Evolutionary conservation across 768 basidiomycete genomes (phyloP).

Genomic region (Glaciozyma martinii): DNA sequence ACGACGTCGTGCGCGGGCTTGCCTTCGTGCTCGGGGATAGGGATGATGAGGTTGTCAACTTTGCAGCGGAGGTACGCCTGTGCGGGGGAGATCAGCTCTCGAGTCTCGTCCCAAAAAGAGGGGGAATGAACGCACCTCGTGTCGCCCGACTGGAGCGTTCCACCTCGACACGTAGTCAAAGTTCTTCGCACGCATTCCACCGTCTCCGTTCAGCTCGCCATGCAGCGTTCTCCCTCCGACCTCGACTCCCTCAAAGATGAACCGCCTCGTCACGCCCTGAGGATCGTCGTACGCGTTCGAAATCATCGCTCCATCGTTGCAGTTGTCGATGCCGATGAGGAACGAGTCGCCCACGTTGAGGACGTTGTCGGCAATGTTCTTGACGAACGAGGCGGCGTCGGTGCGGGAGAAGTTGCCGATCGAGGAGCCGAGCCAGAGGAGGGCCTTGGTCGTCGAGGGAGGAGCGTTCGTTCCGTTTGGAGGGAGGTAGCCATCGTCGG

Average conservation of each 20-base stretch:
- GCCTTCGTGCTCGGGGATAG: constrained; percentile 35
- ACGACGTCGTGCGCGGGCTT: constrained; percentile 37
- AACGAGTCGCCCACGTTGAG: constrained; percentile 57
- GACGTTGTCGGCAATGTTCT: constrained; percentile 42
- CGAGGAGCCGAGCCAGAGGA: constrained; percentile 85
- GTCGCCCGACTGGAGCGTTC: constrained; percentile 30
- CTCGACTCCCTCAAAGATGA: constrained; percentile 35
- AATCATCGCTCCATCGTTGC: constrained; percentile 59
- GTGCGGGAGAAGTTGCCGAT: constrained; percentile 77
- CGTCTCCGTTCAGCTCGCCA: neutral
- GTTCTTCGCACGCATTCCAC: constrained; percentile 12
- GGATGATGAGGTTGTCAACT: constrained; percentile 48
- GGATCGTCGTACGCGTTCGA: constrained; percentile 80
- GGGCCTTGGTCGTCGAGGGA: constrained; percentile 30
- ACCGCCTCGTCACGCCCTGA: constrained; percentile 39
- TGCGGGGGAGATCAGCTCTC: neutral
- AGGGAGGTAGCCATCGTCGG: constrained; percentile 39
- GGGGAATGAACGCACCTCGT: constrained; percentile 24
- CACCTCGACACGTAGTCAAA: constrained; percentile 35
- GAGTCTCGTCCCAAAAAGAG: neutral
- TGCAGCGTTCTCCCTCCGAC: constrained; percentile 26
- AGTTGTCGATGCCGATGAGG: constrained; percentile 82
- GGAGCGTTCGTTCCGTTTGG: neutral
- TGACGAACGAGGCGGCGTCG: constrained; percentile 64
- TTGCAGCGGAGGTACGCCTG: constrained; percentile 33